Base-by-base conservation (phyloP, 2,329 filamentous ascomycete genomes). In the Talaromyces atroroseus region DNA sequence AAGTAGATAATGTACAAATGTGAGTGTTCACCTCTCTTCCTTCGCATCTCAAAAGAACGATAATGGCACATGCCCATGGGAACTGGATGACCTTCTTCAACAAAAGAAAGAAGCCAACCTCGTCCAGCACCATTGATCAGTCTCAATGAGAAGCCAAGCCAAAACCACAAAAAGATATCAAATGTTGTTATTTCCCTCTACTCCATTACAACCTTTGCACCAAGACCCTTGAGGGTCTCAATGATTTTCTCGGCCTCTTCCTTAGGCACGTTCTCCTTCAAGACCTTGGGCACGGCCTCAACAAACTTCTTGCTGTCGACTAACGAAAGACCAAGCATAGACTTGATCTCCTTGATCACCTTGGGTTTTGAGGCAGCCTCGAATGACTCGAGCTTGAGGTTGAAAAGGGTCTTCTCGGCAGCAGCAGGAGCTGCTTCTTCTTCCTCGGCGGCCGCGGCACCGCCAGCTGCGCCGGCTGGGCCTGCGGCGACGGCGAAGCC, bases 251-350 rank as follows among this genome's bases (percentile, higher is more conserved):
- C 92, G 7, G 90, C 91, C 75, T 99, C 95, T 71, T 99, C 94
- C 84, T 99, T 99, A 62, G 92, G 89, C 65, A 99, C 91, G 52
- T 89, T 92, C 79, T 99, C 94, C 86, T 97, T 97, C 90, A 99
- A 89, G 75, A 90, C 80, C 87, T 99, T 99, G 62, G 94, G 94
- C 65, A 89, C 92, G 71, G 89, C 90, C 82, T 99, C 94, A 64
- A 99, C 94, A 70, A 99, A 99, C 82, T 99, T 99, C 88, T 99
- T 99, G 79, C 90, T 95, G 77, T 99, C 94, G 65, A 99, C 95
- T 79, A 99, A 82, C 73, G 89, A 95, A 71, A 99, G 78, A 45
- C 94, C 94, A 59, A 99, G 80, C 84, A 99, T 82, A 69, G 85
- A 86, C 86, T 99, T 99, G 80, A 99, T 83, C 81, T 99, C 94